Conservation (phyloP, 31 red algal genomes). For the Porphyra umbilicalis region DNA sequence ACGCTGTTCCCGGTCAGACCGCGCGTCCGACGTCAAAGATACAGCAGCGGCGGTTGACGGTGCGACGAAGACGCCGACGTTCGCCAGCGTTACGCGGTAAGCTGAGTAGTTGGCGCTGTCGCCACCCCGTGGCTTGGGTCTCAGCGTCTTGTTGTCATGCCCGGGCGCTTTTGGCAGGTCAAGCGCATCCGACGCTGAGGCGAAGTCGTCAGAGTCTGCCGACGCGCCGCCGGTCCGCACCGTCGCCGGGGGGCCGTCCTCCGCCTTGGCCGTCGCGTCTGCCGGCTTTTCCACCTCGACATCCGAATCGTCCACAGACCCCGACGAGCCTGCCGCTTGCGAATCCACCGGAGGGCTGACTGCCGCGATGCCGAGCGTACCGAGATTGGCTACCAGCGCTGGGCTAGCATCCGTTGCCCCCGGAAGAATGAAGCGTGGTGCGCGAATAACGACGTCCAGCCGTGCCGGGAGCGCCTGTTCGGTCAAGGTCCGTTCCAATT, state of each 20-base stretch:
- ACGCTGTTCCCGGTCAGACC: background rate
- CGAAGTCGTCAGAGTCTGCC: too few relatives aligned
- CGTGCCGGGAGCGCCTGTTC: slow-evolving; percentile 52
- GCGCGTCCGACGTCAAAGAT: background rate
- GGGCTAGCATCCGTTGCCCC: slow-evolving; percentile 23
- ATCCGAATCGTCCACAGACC: background rate
- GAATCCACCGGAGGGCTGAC: background rate
- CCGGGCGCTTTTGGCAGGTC: too few relatives aligned
- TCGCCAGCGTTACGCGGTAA: background rate
- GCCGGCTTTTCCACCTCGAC: background rate
- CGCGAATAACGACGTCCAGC: slow-evolving; percentile 68
- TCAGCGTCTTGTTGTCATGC: too few relatives aligned
- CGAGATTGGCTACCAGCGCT: slow-evolving; percentile 63
- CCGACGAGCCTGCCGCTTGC: background rate
- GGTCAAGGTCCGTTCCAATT: slow-evolving; percentile 66
- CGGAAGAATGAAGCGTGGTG: slow-evolving; percentile 68
- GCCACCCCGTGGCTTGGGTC: background rate
- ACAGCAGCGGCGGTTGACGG: background rate
- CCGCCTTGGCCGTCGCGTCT: too few relatives aligned
- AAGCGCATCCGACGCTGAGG: too few relatives aligned
- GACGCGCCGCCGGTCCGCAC: too few relatives aligned
- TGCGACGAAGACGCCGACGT: background rate
- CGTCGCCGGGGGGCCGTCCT: too few relatives aligned
- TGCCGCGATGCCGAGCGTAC: slow-evolving; percentile 66
- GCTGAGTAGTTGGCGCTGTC: background rate